phyloP scores from a whole-genome alignment of 805 yeast species.

The Saccharomyces jurei region DNA sequence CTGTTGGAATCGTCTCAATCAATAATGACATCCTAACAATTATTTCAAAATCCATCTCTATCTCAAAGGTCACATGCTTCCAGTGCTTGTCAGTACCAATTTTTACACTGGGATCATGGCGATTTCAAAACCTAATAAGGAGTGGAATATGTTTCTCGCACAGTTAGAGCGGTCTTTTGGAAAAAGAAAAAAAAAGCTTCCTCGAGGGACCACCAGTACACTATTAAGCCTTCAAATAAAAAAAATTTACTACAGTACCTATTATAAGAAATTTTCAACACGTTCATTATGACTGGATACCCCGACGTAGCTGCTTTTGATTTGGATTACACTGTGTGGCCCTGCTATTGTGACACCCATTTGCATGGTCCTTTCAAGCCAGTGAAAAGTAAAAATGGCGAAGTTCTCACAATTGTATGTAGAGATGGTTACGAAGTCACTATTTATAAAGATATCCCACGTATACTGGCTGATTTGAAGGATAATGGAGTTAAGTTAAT shows the following conservation, averaged over 20 bases:
- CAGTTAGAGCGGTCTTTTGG: not conserved
- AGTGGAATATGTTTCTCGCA: not conserved
- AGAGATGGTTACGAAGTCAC: constrained; percentile 44
- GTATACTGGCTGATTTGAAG: constrained; percentile 47
- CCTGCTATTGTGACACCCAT: constrained; percentile 33
- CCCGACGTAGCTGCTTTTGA: constrained; percentile 33
- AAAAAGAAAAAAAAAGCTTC: too few species aligned
- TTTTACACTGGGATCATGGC: too few species aligned
- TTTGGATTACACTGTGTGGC: constrained; percentile 33
- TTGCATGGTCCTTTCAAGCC: constrained; percentile 29
- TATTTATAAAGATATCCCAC: constrained; percentile 62
- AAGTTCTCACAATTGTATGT: constrained; percentile 26
- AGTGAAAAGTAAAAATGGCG: constrained; percentile 20
- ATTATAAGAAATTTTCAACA: not conserved
- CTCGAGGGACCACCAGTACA: not conserved
- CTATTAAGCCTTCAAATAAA: not conserved
- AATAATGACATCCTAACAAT: too few species aligned
- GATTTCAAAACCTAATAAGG: not conserved
- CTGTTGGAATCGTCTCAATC: too few species aligned
- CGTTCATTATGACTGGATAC: constrained; percentile 10
- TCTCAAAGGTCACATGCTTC: too few species aligned
- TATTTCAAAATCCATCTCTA: too few species aligned
- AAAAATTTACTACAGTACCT: not conserved
- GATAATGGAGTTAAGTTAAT: constrained; percentile 43
- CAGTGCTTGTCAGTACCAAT: too few species aligned